Evolutionary conservation across 768 basidiomycete genomes (phyloP), one percentile per base, ranked within the genome.

Genomic region (Trametes villosa): DNA sequence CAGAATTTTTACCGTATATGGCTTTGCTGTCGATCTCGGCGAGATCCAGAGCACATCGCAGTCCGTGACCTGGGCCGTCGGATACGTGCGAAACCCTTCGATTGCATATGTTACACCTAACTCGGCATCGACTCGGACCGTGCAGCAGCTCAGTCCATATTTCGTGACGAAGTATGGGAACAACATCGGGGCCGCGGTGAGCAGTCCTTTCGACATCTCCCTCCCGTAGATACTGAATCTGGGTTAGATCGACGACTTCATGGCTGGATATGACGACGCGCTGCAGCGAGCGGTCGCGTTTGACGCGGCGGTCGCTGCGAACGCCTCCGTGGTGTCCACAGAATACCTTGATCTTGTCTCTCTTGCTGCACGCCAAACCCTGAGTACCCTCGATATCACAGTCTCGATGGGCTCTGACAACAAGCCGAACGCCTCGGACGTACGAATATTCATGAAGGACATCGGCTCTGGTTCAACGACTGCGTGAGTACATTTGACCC

Each of bases 31-130:
- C 2, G 66, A 74, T 41, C 68, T 74, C 6, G 72, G 74, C 2
- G 56, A 5, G 11, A 68, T 72, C 20, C 38, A 41, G 18, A 42
- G 48, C 22, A 69, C 68, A 0, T 44, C 58, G 11, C 41, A 30
- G 1, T 65, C 74, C 0, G 57, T 70, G 12, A 66, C 71, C 1
- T 74, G 71, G 71, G 55, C 70, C 0, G 58, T 75, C 11, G 72
- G 74, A 8, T 67, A 65, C 48, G 60, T 68, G 3, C 60, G 71
- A 8, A 67, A 75, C 41, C 70, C 70, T 4, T 64, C 66, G 0
- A 58, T 72, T 47, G 44, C 56, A 31, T 74, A 69, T 34, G 66
- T 58, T 15, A 61, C 53, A 0, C 30, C 67, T 3, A 24, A 41
- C 13, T 65, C 66, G n/a, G n/a, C n/a, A n/a, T n/a, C n/a, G n/a